Conservation (phyloP, 192 early-diverging fungal genomes). For the Umbelopsis ramanniana region DNA sequence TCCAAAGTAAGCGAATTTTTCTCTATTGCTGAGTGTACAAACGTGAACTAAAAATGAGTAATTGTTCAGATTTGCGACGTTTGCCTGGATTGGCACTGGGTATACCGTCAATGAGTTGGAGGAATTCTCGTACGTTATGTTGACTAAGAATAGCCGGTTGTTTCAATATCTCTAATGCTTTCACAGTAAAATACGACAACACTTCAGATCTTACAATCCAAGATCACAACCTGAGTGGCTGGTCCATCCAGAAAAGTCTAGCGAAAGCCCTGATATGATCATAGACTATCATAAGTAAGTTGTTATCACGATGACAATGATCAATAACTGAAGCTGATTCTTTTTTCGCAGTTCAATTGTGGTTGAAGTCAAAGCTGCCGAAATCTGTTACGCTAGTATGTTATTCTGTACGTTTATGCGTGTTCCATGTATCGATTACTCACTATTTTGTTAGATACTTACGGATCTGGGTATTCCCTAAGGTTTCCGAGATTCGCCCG, state of each 20-base stretch:
- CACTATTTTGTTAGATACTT: slow-evolving; percentile 42
- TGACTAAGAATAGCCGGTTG: no score
- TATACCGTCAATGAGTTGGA: slow-evolving; percentile 65
- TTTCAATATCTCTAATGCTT: neutral
- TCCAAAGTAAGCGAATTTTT: slow-evolving; percentile 6
- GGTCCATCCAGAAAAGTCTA: slow-evolving; percentile 45
- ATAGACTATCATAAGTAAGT: slow-evolving; percentile 60
- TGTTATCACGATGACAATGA: no score
- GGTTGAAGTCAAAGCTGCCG: slow-evolving; percentile 68
- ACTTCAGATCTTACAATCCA: slow-evolving; percentile 37
- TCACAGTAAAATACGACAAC: slow-evolving; percentile 42
- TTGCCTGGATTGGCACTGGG: slow-evolving; percentile 75
- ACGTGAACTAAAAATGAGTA: no score
- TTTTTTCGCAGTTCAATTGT: slow-evolving; percentile 51
- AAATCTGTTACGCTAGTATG: slow-evolving; percentile 55
- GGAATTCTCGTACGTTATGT: slow-evolving; percentile 55
- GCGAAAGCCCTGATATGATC: slow-evolving; percentile 75
- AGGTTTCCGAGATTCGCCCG: slow-evolving; percentile 78
- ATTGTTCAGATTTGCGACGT: slow-evolving; percentile 49
- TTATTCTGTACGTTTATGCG: neutral
- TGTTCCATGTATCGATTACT: neutral
- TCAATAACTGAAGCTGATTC: neutral
- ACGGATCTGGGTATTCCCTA: slow-evolving; percentile 66
- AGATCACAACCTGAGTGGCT: slow-evolving; percentile 54
- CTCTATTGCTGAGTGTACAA: no score